Conservation (phyloP, 192 early-diverging fungal species). For the Coemansia sp. region DNA sequence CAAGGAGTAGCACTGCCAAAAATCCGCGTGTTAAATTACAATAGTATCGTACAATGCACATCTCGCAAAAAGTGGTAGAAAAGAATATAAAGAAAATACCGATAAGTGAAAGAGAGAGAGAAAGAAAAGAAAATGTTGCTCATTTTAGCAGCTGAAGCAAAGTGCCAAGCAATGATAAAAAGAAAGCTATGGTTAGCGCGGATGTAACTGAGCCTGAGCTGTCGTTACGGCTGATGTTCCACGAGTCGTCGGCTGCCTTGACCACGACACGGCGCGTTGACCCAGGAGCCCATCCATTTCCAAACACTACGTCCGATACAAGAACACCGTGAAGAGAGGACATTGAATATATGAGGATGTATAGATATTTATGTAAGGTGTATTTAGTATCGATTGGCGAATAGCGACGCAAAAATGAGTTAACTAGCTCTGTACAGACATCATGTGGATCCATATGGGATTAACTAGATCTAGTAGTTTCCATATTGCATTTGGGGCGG, state of each 20-base stretch:
- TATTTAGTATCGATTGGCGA: too few species aligned
- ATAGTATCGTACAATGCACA: not conserved
- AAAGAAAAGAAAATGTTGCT: constrained; percentile 13
- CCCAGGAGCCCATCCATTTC: constrained; percentile 45
- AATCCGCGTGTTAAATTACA: not conserved
- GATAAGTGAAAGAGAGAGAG: constrained; percentile 5
- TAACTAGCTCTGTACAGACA: not conserved
- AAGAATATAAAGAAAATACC: constrained; percentile 7
- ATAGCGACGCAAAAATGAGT: not conserved
- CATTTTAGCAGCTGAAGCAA: constrained; percentile 28
- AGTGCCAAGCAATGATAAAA: constrained; percentile 36
- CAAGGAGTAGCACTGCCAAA: constrained; percentile 5
- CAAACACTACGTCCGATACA: constrained; percentile 38
- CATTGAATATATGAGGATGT: constrained; percentile 13
- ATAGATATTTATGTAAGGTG: not conserved
- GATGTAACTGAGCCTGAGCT: constrained; percentile 21
- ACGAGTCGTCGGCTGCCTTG: constrained; percentile 28
- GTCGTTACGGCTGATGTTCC: constrained; percentile 40
- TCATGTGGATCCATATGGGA: not conserved
- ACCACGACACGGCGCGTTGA: constrained; percentile 39
- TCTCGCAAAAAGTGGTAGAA: not conserved
- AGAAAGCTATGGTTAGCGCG: constrained; percentile 22
- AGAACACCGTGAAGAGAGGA: constrained; percentile 11
- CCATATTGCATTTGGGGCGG: constrained; percentile 9
- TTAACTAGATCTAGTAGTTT: not conserved